Base-by-base conservation (phyloP, 768 basidiomycete species). In the Saitozyma podzolica region DNA sequence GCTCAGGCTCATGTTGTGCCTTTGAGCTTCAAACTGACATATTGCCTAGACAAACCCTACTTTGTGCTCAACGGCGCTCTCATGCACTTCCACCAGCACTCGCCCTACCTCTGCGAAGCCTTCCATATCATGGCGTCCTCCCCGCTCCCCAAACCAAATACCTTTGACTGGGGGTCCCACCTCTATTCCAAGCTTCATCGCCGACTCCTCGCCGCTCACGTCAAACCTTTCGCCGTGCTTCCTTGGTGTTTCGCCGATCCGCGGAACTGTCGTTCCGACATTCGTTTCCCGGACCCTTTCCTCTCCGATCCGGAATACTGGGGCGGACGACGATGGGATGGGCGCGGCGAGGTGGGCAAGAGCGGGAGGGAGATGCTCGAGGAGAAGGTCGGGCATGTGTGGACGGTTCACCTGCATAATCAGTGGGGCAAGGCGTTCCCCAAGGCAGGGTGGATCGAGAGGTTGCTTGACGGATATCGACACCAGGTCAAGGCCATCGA, bases 221-320 rank as follows among this genome's bases (percentile, higher is more conserved):
- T 92, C 45, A 87, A 86, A 0, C 93, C 95, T 0, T 97, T 97
- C 83, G 88, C 90, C 70, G 83, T 97, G 50, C 86, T 99, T 13
- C 95, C 95, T 0, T 99, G 90, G 82, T 98, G 95, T 81, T 93
- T 97, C 80, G 87, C 87, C 65, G 95, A 99, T 70, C 92, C 86
- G 4, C 86, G 90, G 17, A 90, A 90, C 6, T 97, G 95, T 78
- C 84, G 92, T n/a, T 81, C 91, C 20, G 92, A 97, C 79, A 95
- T 92, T 70, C 85, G 93, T 2, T 85, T 99, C 5, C 95, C 95
- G 0, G 92, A 96, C 74, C 94, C 95, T 5, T 97, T 99, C 78
- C 73, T 58, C 47, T 72, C 76, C 40, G 83, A 81, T 83, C 50
- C 88, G 83, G 41, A 40, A 5, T 61, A 69, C 66, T 92, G 91